Conservation (phyloP, 2,329 filamentous ascomycete genomes). For the Ustulina deusta region DNA sequence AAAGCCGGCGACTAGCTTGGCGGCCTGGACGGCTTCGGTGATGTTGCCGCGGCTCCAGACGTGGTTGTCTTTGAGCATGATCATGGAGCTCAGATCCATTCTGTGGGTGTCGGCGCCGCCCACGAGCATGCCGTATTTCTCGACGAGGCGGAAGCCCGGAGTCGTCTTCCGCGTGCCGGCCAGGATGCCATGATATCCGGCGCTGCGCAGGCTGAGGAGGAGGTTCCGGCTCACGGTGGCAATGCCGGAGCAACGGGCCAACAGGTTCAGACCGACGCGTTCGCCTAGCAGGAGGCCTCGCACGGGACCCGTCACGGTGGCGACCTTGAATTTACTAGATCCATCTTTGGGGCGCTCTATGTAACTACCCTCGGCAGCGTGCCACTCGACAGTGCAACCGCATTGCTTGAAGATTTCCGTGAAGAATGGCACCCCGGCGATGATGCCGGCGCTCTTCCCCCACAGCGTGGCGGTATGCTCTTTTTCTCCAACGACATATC, state of each 20-base stretch:
- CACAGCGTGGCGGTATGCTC: slow-evolving; percentile 73
- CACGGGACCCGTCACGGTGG: slow-evolving; percentile 87
- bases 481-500: slow-evolving; percentile 89
- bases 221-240: slow-evolving; percentile 75
- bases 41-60: slow-evolving; percentile 93
- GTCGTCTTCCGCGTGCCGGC: slow-evolving; percentile 98
- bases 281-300: slow-evolving; percentile 88
- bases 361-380: slow-evolving; percentile 77
- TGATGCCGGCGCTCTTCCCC: slow-evolving; percentile 79
- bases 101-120: slow-evolving; percentile 93
- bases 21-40: slow-evolving; percentile 84
- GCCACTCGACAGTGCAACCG: slow-evolving; percentile 93
- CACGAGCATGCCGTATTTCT: slow-evolving; percentile 98
- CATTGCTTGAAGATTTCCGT: slow-evolving; percentile 91
- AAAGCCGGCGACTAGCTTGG: slow-evolving; percentile 87
- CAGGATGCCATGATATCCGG: slow-evolving; percentile 85
- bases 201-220: slow-evolving; percentile 66
- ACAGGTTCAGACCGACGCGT: slow-evolving; percentile 88
- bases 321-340: slow-evolving; percentile 70
- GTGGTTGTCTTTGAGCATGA: slow-evolving; percentile 99
- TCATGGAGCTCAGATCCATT: slow-evolving; percentile 93
- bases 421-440: slow-evolving; percentile 95
- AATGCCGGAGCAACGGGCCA: slow-evolving; percentile 91
- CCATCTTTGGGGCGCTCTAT: slow-evolving; percentile 71
- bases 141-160: slow-evolving; percentile 91